These are phyloP conservation scores for Ramularia endophylla DNA, from an alignment of 2,329 filamentous ascomycete species.

Conservation along the genomic window DNA sequence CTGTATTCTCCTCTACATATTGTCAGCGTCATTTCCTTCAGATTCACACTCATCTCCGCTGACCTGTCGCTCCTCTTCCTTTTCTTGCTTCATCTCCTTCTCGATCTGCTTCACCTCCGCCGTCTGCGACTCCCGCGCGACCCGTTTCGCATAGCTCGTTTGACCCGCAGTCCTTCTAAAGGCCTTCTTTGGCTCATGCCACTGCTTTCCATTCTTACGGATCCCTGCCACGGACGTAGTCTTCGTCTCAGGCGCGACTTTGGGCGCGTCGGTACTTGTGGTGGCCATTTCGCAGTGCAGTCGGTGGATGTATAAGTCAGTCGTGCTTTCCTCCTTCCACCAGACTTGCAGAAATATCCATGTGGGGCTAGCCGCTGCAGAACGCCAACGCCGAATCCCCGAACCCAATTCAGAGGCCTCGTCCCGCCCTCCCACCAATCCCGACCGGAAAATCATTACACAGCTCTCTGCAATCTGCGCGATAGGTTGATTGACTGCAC, in stretches of 20 bases:
- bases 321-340: too few species aligned
- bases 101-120: slow-evolving; percentile 85
- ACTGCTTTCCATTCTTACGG: slow-evolving; percentile 93
- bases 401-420: too few species aligned
- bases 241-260: slow-evolving; percentile 29
- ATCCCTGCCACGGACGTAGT: slow-evolving; percentile 47
- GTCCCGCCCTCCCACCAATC: too few species aligned
- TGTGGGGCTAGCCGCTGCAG: too few species aligned
- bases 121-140: slow-evolving; percentile 62
- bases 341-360: too few species aligned
- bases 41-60: slow-evolving; percentile 19
- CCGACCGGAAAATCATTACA: too few species aligned
- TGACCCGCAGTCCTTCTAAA: slow-evolving; percentile 78
- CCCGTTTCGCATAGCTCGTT: slow-evolving; percentile 71
- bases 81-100: slow-evolving; percentile 93
- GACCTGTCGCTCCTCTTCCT: slow-evolving; percentile 82
- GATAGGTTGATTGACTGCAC: too few species aligned
- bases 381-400: too few species aligned
- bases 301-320: too few species aligned
- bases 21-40: slow-evolving; percentile 12
- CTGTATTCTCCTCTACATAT: slow-evolving; percentile 62
- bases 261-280: slow-evolving; percentile 26
- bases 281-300: slow-evolving; percentile 11
- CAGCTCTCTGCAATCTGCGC: too few species aligned
- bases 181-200: slow-evolving; percentile 75